These are phyloP conservation scores for Usnea hakonensis DNA, from an alignment of 495 filamentous ascomycete genomes.

Conservation along the genomic window DNA sequence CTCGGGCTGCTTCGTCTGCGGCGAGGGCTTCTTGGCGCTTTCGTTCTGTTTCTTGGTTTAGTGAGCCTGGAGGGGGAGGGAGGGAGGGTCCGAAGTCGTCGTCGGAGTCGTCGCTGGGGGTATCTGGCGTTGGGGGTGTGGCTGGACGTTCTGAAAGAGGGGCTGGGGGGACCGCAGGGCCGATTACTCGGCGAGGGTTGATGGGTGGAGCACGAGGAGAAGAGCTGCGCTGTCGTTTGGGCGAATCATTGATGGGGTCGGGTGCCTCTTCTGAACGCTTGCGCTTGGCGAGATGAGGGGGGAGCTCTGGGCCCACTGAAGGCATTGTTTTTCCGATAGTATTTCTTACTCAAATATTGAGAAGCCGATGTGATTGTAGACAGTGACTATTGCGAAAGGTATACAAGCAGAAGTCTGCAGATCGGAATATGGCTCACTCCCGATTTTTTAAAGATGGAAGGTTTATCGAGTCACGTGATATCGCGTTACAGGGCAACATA, in stretches of 20 bases:
- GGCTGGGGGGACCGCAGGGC: conserved; percentile 48
- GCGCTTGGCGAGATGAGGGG: conserved; percentile 33
- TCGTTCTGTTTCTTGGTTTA: conserved; percentile 14
- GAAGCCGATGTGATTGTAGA: no score
- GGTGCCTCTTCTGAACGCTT: conserved; percentile 31
- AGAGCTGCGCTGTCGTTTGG: conserved; percentile 24
- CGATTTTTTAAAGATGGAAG: no score
- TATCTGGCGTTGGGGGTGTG: conserved; percentile 25
- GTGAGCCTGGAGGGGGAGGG: conserved; percentile 44
- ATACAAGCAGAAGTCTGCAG: no score
- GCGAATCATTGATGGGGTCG: conserved; percentile 1
- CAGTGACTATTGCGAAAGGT: no score
- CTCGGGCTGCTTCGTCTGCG: conserved; percentile 24
- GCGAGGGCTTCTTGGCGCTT: conserved; percentile 21
- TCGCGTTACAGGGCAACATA: no score
- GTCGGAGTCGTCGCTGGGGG: conserved; percentile 42
- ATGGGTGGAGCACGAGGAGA: conserved; percentile 26
- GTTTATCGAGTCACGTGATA: no score
- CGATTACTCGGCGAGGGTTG: conserved; percentile 42
- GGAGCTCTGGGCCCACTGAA: conserved; percentile 32
- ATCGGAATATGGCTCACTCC: no score
- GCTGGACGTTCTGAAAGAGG: conserved; percentile 42
- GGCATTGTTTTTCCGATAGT: conserved; percentile 3
- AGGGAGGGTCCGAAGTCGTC: conserved; percentile 78
- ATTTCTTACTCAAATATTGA: neutral